phyloP scores from a whole-genome alignment of 495 filamentous ascomycete genomes.

The Penicillium waksmanii region DNA sequence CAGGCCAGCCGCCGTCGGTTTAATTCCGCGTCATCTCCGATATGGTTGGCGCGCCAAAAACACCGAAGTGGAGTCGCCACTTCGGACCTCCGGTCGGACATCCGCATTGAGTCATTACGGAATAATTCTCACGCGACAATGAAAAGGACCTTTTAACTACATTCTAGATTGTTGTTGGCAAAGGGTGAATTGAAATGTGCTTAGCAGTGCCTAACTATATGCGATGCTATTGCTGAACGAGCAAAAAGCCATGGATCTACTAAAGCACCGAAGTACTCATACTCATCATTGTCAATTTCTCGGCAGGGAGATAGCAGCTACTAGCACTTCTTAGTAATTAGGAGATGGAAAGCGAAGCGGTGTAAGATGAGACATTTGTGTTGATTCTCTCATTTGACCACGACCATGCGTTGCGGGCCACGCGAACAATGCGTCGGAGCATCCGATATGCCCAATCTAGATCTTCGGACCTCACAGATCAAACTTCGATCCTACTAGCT shows the following conservation, averaged over 20 bases:
- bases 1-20: conserved; percentile 16
- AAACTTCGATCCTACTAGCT: conserved; percentile 45
- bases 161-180: too few species aligned
- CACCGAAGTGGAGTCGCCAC: conserved; percentile 20
- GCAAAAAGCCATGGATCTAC: too few species aligned
- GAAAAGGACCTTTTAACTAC: background rate
- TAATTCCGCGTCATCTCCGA: conserved; percentile 22
- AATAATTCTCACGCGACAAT: conserved; percentile 9
- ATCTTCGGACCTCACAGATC: conserved; percentile 21
- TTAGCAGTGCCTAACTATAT: too few species aligned
- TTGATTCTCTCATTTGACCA: background rate
- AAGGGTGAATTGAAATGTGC: too few species aligned
- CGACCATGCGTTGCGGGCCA: background rate
- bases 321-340: too few species aligned
- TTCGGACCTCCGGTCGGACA: conserved; percentile 33
- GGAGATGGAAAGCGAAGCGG: background rate
- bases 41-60: conserved; percentile 19
- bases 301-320: too few species aligned
- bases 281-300: too few species aligned
- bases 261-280: too few species aligned
- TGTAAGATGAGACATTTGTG: background rate
- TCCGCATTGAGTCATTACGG: conserved; percentile 17
- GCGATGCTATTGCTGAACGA: too few species aligned
- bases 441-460: conserved; percentile 11
- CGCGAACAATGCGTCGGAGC: conserved; percentile 9